Base-by-base conservation (phyloP, 148 eudicot genomes). In the Amaranthus cruentus region DNA sequence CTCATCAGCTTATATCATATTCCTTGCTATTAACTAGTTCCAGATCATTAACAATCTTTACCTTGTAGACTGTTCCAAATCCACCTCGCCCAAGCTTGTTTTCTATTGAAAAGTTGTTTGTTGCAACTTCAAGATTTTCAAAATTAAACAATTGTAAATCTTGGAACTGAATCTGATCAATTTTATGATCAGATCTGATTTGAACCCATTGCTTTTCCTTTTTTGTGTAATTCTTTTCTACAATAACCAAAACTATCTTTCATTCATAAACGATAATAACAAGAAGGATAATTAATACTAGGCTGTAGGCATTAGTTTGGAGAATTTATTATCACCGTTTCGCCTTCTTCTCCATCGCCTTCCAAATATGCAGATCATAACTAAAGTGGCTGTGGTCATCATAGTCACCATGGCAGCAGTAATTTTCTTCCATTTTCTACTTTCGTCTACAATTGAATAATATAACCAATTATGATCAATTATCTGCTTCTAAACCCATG, bases 11-110 rank as follows among this genome's bases (percentile, higher is more conserved):
- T 28, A 28, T 9, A 1, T 7, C 12, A 1, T 46, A 4, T 44
- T 44, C 5, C 28, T 13, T 4, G 38, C 38, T 28, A 28, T 28
- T 28, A 28, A 28, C 5, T 28, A 18, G 62, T 18, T 58, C 28
- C 0, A 47, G 0, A 5, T 0, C 4, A 60, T n/a, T 60, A 10
- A 44, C 7, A 5, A 9, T 62, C n/a, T 4, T 48, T 59, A 87
- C 90, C 85, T 79, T 78, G 59, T 84, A 87, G n/a, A 88, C 88
- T 5, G 81, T 69, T 12, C 89, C 91, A 68, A 86, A 86, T 60
- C 88, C 89, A 65, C 89, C 91, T 54, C 75, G 79, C 13, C 91
- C 91, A 18, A 88, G 78, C 72, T 84, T 81, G 47, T 79, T 86
- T 3, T 5, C 8, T 6, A 52, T 48, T 0, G 54, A 15, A 38